Conservation (phyloP, 2,329 filamentous ascomycete genomes). For the Hypoxylon sp. region DNA sequence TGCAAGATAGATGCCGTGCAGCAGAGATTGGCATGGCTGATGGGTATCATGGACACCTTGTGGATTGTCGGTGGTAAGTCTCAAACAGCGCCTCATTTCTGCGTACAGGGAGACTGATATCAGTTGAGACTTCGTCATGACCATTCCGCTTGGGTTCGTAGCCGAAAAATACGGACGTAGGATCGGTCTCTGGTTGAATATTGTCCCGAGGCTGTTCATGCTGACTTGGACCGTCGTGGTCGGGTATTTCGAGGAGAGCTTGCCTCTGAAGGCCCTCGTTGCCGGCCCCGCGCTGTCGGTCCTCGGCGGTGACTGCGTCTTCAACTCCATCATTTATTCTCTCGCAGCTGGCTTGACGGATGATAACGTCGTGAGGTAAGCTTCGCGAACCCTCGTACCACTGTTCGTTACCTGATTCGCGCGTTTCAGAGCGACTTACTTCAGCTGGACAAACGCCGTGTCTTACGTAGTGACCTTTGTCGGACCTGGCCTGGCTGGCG, state of each 20-base stretch:
- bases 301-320: conserved; percentile 59
- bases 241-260: conserved; percentile 47
- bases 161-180: conserved; percentile 54
- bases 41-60: conserved; percentile 58
- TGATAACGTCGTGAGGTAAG: conserved; percentile 50
- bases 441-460: conserved; percentile 59
- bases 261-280: conserved; percentile 52
- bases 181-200: conserved; percentile 53
- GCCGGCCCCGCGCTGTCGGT: conserved; percentile 53
- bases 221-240: conserved; percentile 51
- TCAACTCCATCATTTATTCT: conserved; percentile 58
- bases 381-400: neutral
- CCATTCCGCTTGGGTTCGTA: conserved; percentile 57
- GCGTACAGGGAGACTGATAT: conserved; percentile 11
- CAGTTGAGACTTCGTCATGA: conserved; percentile 56
- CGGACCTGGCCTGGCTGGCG: conserved; percentile 56
- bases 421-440: conserved; percentile 53
- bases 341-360: conserved; percentile 55
- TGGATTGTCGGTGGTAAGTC: conserved; percentile 58
- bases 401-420: conserved; percentile 24
- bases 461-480: conserved; percentile 56
- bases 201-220: conserved; percentile 53
- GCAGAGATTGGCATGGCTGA: conserved; percentile 58
- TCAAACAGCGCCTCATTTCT: neutral
- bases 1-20: conserved; percentile 64